Percentiles rank a stretch among this genome's conserved stretches.
These are phyloP conservation scores for Dactylella cylindrospora DNA, from an alignment of 2,329 filamentous ascomycete species.

Conservation along the genomic window DNA sequence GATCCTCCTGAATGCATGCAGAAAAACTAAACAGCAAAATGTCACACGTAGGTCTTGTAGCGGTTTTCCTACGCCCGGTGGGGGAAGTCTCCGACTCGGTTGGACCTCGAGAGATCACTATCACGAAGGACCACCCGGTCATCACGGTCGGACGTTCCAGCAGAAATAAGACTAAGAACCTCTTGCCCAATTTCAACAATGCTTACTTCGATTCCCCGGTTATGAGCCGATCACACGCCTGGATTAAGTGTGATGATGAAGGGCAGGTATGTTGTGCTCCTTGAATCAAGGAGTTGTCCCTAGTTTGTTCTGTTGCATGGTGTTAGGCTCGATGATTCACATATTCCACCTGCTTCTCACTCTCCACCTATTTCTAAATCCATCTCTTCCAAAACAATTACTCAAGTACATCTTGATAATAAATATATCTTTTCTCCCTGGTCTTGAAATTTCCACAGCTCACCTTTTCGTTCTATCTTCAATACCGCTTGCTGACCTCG, in stretches of 20 bases:
- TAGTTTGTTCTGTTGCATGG: too few species aligned
- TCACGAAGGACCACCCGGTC: conserved; percentile 14
- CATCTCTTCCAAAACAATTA: not conserved
- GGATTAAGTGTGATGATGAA: conserved; percentile 51
- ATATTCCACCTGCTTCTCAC: not conserved
- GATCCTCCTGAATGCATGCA: too few species aligned
- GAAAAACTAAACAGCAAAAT: too few species aligned
- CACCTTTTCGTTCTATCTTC: not conserved
- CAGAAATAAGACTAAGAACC: conserved; percentile 53
- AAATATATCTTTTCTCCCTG: not conserved
- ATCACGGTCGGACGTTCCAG: conserved; percentile 56
- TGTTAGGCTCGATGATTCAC: too few species aligned
- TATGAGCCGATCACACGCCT: conserved; percentile 69
- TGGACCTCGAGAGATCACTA: conserved; percentile 26
- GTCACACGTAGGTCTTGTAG: too few species aligned
- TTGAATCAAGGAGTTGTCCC: not conserved
- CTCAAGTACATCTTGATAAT: not conserved
- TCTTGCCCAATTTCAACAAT: conserved; percentile 57
- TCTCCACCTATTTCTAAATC: not conserved
- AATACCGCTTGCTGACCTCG: too few species aligned
- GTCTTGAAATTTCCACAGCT: conserved; percentile 50
- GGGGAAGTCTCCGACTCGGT: conserved; percentile 22
- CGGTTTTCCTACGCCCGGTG: too few species aligned
- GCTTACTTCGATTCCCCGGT: conserved; percentile 71
- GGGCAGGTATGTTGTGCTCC: conserved; percentile 20